These are phyloP conservation scores for Sophora flavescens DNA, from an alignment of 306 rosid species.

Conservation along the genomic window DNA sequence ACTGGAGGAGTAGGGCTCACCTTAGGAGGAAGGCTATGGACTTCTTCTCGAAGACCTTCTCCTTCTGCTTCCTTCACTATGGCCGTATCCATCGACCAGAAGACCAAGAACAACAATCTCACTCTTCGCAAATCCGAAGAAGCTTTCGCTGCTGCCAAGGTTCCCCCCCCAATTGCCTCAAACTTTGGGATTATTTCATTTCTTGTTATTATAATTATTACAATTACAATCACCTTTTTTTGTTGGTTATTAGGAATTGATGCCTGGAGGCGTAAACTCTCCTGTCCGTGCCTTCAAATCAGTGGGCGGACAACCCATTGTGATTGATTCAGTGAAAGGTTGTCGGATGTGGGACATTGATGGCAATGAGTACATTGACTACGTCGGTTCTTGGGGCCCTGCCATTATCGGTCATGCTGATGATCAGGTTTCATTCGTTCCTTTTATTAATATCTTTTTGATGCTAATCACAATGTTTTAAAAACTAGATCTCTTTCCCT, in stretches of 20 bases:
- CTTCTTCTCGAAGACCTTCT: conserved; percentile 44
- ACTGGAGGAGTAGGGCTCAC: conserved; percentile 51
- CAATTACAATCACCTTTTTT: too few relatives aligned
- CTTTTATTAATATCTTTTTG: background rate
- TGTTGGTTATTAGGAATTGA: conserved; percentile 59
- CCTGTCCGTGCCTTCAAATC: conserved; percentile 98
- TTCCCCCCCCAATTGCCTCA: background rate
- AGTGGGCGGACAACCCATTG: conserved; percentile 91
- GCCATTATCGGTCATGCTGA: conserved; percentile 98
- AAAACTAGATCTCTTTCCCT: too few relatives aligned
- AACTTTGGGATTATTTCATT: too few relatives aligned
- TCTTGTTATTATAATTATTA: too few relatives aligned
- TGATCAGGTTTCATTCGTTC: conserved; percentile 62
- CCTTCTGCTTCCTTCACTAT: conserved; percentile 52
- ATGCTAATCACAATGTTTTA: background rate
- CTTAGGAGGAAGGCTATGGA: conserved; percentile 48
- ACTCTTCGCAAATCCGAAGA: conserved; percentile 81
- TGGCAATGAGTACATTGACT: conserved; percentile 93
- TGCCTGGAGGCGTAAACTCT: conserved; percentile 98
- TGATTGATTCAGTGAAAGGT: conserved; percentile 90
- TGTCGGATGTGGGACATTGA: conserved; percentile 93
- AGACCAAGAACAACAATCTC: conserved; percentile 69
- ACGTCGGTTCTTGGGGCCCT: conserved; percentile 99
- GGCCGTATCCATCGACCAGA: conserved; percentile 80
- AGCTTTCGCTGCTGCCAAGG: conserved; percentile 85